Conservation (phyloP, 2,329 filamentous ascomycete genomes). For the Fusarium agapanthi region DNA sequence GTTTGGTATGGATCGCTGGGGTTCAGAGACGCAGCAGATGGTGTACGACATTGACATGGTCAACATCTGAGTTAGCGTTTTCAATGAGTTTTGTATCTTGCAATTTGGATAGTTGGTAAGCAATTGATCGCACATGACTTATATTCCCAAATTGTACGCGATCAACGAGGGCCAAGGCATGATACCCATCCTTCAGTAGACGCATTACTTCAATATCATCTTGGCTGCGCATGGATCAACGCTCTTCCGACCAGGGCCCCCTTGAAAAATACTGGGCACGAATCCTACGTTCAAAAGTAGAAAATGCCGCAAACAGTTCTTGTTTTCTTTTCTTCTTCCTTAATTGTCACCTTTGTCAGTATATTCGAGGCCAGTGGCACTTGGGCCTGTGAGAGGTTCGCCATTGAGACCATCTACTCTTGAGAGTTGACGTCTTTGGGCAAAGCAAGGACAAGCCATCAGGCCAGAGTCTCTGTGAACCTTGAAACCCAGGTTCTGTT, state of each 20-base stretch:
- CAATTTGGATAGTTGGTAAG: rapidly evolving
- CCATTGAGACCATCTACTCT: too few species aligned
- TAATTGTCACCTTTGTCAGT: rapidly evolving
- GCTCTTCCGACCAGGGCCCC: background rate
- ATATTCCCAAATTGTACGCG: too few species aligned
- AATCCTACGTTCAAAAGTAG: background rate
- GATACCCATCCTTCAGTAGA: background rate
- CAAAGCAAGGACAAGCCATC: rapidly evolving
- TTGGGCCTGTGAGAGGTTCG: background rate
- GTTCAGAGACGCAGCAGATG: background rate
- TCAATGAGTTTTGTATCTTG: background rate
- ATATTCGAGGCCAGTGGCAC: background rate
- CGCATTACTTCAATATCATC: background rate
- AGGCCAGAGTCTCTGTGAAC: background rate
- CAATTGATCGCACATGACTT: rapidly evolving
- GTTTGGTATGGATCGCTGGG: background rate
- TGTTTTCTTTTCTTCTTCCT: background rate
- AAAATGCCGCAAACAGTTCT: background rate
- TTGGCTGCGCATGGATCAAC: constrained; percentile 1
- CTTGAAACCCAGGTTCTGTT: rapidly evolving
- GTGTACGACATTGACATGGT: background rate
- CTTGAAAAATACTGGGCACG: background rate
- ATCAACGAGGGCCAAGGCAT: background rate
- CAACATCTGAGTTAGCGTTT: background rate
- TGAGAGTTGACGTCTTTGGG: rapidly evolving